These are phyloP conservation scores for Pythium aristosporum DNA, from an alignment of 352 stramenopile genomes.

Conservation along the genomic window DNA sequence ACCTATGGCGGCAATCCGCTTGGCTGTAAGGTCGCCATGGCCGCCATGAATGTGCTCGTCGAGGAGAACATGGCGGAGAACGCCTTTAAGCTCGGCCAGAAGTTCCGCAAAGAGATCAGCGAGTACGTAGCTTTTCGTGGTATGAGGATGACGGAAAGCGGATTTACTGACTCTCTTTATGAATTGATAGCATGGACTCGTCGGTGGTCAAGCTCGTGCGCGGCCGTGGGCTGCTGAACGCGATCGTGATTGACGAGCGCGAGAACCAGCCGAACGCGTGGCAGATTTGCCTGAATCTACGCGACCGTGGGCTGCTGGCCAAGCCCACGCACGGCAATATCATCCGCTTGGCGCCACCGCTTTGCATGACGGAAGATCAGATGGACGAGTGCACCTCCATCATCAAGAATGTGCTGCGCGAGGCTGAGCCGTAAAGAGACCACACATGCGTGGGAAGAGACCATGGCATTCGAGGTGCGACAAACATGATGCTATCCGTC, in stretches of 20 bases:
- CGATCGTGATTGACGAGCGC: slow-evolving; percentile 96
- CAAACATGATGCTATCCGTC: neutral
- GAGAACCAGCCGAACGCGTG: slow-evolving; percentile 87
- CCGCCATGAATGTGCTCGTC: slow-evolving; percentile 94
- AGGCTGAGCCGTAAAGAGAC: slow-evolving; percentile 52
- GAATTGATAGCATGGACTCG: slow-evolving; percentile 45
- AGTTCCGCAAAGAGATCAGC: slow-evolving; percentile 91
- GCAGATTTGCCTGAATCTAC: slow-evolving; percentile 96
- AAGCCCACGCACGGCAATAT: slow-evolving; percentile 99
- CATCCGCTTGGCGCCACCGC: slow-evolving; percentile 95
- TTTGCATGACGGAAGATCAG: slow-evolving; percentile 93
- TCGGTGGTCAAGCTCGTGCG: slow-evolving; percentile 83
- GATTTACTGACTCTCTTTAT: slow-evolving; percentile 2
- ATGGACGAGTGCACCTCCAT: slow-evolving; percentile 91
- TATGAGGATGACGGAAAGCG: neutral
- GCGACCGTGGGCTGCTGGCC: slow-evolving; percentile 94
- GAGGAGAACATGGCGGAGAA: slow-evolving; percentile 98
- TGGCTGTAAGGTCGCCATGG: slow-evolving; percentile 96
- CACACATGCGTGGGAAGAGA: no score
- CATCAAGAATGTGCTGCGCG: slow-evolving; percentile 69
- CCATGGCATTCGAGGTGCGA: neutral
- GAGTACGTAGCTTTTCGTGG: slow-evolving; percentile 33
- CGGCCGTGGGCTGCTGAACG: slow-evolving; percentile 96
- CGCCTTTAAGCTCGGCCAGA: slow-evolving; percentile 90
- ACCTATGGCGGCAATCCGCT: slow-evolving; percentile 98